Conservation (phyloP, 768 basidiomycete species). For the Termitomyces sp. region DNA sequence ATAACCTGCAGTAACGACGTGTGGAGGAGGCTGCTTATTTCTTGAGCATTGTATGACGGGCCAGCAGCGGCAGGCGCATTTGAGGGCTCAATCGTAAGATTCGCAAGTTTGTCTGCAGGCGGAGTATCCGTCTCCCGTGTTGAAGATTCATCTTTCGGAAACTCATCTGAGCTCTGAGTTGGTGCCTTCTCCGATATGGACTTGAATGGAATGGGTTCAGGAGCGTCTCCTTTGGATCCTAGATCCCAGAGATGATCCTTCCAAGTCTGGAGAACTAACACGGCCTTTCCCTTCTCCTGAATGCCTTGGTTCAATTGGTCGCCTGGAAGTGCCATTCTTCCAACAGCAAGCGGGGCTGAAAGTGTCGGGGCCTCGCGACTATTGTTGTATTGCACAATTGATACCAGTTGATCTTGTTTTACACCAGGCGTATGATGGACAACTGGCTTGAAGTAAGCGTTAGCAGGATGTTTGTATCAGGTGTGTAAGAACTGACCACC, state of each 20-base stretch:
- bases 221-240: conserved; percentile 60
- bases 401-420: conserved; percentile 51
- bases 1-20: conserved; percentile 67
- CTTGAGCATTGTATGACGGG: conserved; percentile 31
- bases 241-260: conserved; percentile 74
- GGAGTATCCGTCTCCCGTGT: conserved; percentile 1
- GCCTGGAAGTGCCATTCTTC: conserved; percentile 59
- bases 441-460: conserved; percentile 44
- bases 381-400: conserved; percentile 49
- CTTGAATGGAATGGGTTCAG: conserved; percentile 33
- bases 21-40: conserved; percentile 57
- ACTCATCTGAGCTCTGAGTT: conserved; percentile 13
- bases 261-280: conserved; percentile 69
- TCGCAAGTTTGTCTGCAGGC: conserved; percentile 6
- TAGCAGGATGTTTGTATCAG: neutral
- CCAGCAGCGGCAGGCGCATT: neutral
- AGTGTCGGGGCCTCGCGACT: conserved; percentile 29
- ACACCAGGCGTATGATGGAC: conserved; percentile 47
- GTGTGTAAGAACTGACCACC: conserved; percentile 52
- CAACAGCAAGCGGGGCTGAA: conserved; percentile 71
- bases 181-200: conserved; percentile 1
- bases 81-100: conserved; percentile 7
- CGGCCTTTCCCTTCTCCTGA: conserved; percentile 72
- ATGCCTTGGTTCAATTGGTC: conserved; percentile 39
- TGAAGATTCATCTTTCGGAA: conserved; percentile 6